Base-by-base conservation (phyloP, 306 rosid species). In the Calophaca sinica region DNA sequence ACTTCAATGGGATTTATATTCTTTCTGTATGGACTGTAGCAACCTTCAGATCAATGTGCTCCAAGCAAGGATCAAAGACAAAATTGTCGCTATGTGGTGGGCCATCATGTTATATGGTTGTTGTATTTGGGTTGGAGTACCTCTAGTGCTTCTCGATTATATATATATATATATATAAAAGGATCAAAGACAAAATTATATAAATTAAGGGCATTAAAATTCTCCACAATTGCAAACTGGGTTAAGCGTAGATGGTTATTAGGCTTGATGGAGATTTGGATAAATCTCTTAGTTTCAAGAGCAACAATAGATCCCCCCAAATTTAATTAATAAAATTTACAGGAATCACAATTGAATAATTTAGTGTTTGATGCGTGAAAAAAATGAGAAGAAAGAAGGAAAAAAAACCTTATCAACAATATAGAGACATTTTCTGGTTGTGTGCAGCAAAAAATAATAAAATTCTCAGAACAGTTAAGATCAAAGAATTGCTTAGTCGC, bases 381-480 rank as follows among this genome's bases (percentile, higher is more conserved):
- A 7, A 28, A 14, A 0, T 3, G 0, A 20, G n/a, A 53, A 5
- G 3, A 70, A 59, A 38, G 35, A 46, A 32, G 15, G 62, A 36
- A 51, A 36, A 63, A 66, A 71, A 80, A 73, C 12, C 46, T 46
- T 51, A 46, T 54, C 57, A 32, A 28, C 0, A 36, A 58, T 38
- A 3, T 38, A 9, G 42, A 49, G 3, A 53, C 28, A 60, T 67
- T 73, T 59, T 14, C 26, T 57, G 50, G 11, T 48, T 13, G 42
- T 52, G 41, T 38, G 9, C 8, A 58, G 58, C 13, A 57, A 53
- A 28, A 59, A 20, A 38, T 45, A 31, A 55, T 39, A 41, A 72
- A 63, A 58, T 38, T 59, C 49, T 6, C 28, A 71, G 11, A 77
- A 77, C 11, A 39, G 35, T 50, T 60, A 7, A 74, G 49, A 68